Conservation (phyloP, 179 eudicot genomes). For the Spinacia oleracea region DNA sequence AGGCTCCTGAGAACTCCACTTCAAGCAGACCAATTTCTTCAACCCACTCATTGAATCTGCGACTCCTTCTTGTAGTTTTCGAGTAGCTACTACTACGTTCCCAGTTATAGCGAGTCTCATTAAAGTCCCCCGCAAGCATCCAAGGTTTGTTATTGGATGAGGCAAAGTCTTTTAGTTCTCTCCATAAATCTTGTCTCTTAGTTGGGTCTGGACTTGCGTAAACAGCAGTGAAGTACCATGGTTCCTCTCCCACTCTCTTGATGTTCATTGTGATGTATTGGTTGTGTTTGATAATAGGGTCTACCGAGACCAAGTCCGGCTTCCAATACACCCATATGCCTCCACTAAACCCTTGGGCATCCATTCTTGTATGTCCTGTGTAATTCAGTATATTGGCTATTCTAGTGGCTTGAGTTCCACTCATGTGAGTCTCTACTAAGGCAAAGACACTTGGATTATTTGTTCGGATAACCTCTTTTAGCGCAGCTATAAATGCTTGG, state of each 20-base stretch:
- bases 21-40: background rate
- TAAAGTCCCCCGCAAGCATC: background rate
- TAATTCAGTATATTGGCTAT: too few relatives aligned
- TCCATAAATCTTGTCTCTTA: background rate
- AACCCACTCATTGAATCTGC: background rate
- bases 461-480: too few relatives aligned
- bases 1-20: background rate
- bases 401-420: too few relatives aligned
- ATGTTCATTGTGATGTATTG: constrained; percentile 2
- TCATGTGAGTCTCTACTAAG: too few relatives aligned
- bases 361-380: too few relatives aligned
- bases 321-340: too few relatives aligned
- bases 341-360: too few relatives aligned
- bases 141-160: background rate
- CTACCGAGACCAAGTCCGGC: too few relatives aligned
- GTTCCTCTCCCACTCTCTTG: background rate
- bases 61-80: background rate
- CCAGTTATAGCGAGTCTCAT: background rate
- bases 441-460: too few relatives aligned
- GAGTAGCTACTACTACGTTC: background rate
- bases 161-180: background rate
- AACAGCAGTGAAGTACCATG: background rate
- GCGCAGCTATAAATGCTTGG: too few relatives aligned
- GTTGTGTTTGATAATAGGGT: too few relatives aligned
- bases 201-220: constrained; percentile 4